These are phyloP conservation scores for Cyberlindnera maritima DNA, from an alignment of 805 yeast species.

Conservation along the genomic window DNA sequence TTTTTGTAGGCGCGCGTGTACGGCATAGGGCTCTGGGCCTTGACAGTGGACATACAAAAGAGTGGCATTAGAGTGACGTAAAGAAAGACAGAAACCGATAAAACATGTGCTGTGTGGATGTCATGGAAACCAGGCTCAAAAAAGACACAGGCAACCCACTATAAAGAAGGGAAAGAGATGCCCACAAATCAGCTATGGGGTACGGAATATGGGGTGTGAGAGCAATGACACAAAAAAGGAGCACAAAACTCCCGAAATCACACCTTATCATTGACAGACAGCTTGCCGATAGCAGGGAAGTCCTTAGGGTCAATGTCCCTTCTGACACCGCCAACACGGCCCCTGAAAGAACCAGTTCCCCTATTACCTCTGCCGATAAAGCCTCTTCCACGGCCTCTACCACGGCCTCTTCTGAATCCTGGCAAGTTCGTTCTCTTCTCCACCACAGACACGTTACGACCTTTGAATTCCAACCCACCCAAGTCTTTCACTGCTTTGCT, in stretches of 20 bases:
- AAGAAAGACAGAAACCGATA: too few species aligned
- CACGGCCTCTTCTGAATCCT: slow-evolving; percentile 35
- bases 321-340: slow-evolving; percentile 2
- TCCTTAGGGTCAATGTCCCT: slow-evolving; percentile 1
- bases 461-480: slow-evolving; percentile 42
- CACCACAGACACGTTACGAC: slow-evolving; percentile 45
- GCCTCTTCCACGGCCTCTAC: slow-evolving; percentile 18
- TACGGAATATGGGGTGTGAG: too few species aligned
- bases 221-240: too few species aligned
- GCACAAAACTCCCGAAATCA: too few species aligned
- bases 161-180: too few species aligned
- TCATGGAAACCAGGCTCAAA: too few species aligned
- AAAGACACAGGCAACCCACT: too few species aligned
- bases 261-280: neutral
- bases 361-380: slow-evolving; percentile 22
- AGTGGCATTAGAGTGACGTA: too few species aligned
- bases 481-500: slow-evolving; percentile 43
- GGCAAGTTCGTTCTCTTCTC: slow-evolving; percentile 55
- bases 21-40: neutral
- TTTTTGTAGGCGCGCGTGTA: neutral
- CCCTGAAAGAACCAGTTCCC: slow-evolving; percentile 11
- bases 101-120: too few species aligned
- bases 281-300: neutral
- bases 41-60: too few species aligned
- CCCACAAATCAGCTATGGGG: too few species aligned